Base-by-base conservation (phyloP, 2,329 filamentous ascomycete genomes). In the Pyrenophora tritici-repentis region DNA sequence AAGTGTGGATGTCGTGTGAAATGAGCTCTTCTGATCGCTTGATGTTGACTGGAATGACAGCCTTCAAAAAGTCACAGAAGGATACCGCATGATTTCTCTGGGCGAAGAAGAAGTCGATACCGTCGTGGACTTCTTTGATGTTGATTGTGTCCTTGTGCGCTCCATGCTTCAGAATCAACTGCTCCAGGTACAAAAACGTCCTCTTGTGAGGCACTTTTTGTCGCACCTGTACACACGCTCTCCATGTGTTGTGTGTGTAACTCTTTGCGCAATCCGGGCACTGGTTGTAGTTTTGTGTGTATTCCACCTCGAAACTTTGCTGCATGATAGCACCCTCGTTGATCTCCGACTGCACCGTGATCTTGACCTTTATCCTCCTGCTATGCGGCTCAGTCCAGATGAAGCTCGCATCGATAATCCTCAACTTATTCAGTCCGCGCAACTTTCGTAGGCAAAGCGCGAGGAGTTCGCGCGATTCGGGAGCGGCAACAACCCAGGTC, bases 301-400 rank as follows among this genome's bases (percentile, higher is more conserved):
- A 99, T 73, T 95, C 86, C 14, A 97, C 91, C 77, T 97, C 93
- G 72, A 99, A 97, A 42, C 86, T 88, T 76, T 99, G 94, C 76
- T 99, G 94, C 65, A 99, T 72, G 53, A 88, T 86, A 8, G 84
- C 85, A 32, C 83, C 84, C 64, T 86, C 79, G 64, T 82, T 83
- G 35, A 83, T 83, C 71, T 87, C 83, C 61, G 85, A 82, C 70
- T 97, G 94, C 40, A 97, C 87, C 1, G 94, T 97, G 74, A 99
- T 87, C 79, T 97, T 97, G 73, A 97, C 87, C 77, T 92, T 95
- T 59, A 97, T 83, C 72, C 94, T 83, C 69, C 91, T 83, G 65
- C 92, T 97, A 78, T 99, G 94, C 9, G 94, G 93, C 75, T 99
- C 94, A 1, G 94, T 99, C 94, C 94, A 99, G 70, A 97, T 89